Evolutionary conservation across 306 rosid species (phyloP), one percentile per base, ranked within the genome.

Genomic region (Leucaena leucocephala): DNA sequence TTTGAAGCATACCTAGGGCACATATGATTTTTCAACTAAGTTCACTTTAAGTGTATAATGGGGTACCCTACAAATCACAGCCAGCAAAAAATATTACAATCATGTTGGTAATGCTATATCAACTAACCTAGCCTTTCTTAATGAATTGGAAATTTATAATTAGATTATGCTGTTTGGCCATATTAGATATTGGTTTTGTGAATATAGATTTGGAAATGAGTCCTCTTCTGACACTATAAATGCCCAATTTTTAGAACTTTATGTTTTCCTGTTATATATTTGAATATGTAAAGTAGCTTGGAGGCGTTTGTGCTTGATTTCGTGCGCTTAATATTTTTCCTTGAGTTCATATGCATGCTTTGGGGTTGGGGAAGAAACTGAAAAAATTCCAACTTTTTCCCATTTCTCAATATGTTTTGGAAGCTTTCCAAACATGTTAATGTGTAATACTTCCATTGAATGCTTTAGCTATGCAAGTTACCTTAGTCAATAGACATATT

Each of bases 401-500:
- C 19, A 33, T 68, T 66, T 68, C 63, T 43, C 57, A 68, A 58
- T 59, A 61, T 62, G 67, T 34, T 50, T 42, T 8, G 38, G n/a
- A 61, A 49, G 57, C 73, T 42, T 22, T 48, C 65, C 73, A 76
- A 69, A 76, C 81, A 68, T 69, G 38, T 76, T 58, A 38, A 40
- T 36, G 22, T 63, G 40, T 50, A 9, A 44, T 19, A 14, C 48
- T 44, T 80, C 68, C 75, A 71, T 65, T 19, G 46, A 66, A 77
- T 16, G 15, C 27, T 54, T 11, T 44, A 13, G 40, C 16, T 35
- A 44, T 34, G 8, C 35, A 55, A 74, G 15, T 19, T 12, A 33
- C 17, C 13, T 8, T 12, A 7, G 4, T 74, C 55, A 45, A 27
- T 45, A 22, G 57, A 12, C 50, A 69, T 27, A n/a, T 22, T 44